Percentiles rank a stretch among this genome's conserved stretches.
Conservation (phyloP, 352 stramenopile species). For the Phytopythium cucurbitacearum region DNA sequence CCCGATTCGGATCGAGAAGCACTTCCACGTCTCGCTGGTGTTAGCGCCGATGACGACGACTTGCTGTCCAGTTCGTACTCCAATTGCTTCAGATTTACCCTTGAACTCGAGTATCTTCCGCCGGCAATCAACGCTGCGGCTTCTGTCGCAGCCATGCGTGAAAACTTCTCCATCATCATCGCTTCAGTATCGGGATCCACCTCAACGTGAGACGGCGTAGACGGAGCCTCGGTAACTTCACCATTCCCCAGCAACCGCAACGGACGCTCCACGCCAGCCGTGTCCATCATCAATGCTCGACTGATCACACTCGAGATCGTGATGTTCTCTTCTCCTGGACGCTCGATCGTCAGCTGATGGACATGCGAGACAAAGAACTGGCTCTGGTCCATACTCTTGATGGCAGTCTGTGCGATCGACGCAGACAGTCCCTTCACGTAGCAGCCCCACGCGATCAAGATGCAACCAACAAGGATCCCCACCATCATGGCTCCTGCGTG, state of each 20-base stretch:
- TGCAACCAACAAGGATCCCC: slow-evolving; percentile 29
- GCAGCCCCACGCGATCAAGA: slow-evolving; percentile 67
- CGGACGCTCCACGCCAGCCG: slow-evolving; percentile 21
- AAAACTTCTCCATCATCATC: slow-evolving; percentile 65
- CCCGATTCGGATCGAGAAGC: too few relatives aligned
- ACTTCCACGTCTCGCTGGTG: too few relatives aligned
- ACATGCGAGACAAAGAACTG: slow-evolving; percentile 66
- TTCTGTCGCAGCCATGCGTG: slow-evolving; percentile 45
- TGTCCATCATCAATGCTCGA: slow-evolving; percentile 49
- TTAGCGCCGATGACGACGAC: slow-evolving; percentile 13
- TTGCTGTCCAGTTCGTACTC: slow-evolving; percentile 35
- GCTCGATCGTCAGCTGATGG: slow-evolving; percentile 66
- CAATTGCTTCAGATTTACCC: slow-evolving; percentile 26
- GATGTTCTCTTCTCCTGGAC: slow-evolving; percentile 60
- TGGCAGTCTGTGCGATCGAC: slow-evolving; percentile 55
- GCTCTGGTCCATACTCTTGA: slow-evolving; percentile 55
- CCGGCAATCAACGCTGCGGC: slow-evolving; percentile 34
- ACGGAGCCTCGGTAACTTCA: slow-evolving; percentile 8
- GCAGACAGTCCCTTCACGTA: slow-evolving; percentile 71
- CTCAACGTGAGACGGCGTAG: slow-evolving; percentile 9
- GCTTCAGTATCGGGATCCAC: slow-evolving; percentile 44
- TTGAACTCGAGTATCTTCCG: slow-evolving; percentile 17
- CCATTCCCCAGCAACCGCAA: slow-evolving; percentile 48
- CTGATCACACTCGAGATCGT: slow-evolving; percentile 77
- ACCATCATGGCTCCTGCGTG: slow-evolving; percentile 62